Evolutionary conservation across 2,329 filamentous ascomycete species (phyloP).

Genomic region (Rutstroemia sp.): DNA sequence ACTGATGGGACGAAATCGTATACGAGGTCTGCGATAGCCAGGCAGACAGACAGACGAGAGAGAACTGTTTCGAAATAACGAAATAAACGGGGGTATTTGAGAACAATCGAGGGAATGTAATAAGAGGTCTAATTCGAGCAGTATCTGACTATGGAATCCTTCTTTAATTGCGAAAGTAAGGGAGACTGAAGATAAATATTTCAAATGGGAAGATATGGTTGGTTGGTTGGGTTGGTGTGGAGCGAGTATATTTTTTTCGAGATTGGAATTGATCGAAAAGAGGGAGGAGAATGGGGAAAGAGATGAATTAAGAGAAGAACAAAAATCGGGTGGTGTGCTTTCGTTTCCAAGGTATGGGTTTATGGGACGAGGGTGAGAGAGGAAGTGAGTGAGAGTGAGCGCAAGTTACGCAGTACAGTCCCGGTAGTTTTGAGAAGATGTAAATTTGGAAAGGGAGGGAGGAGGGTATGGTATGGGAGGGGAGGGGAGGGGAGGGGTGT

Average conservation of each 20-base stretch:
- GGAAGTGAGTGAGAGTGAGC: too few species aligned
- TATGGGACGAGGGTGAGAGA: too few species aligned
- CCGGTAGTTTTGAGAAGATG: too few species aligned
- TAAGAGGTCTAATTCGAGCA: not conserved
- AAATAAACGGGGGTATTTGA: not conserved
- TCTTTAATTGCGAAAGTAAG: conserved; percentile 8
- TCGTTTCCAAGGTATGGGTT: too few species aligned
- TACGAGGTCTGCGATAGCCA: not conserved
- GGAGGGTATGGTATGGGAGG: too few species aligned
- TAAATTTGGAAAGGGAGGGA: too few species aligned
- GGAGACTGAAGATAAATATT: not conserved
- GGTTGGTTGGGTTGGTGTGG: conserved; percentile 2
- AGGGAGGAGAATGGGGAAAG: too few species aligned
- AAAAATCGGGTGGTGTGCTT: too few species aligned
- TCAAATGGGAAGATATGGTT: not conserved
- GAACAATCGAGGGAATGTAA: not conserved
- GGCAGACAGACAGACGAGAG: not conserved
- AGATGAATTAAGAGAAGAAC: too few species aligned
- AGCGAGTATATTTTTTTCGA: not conserved
- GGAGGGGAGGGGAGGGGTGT: too few species aligned
- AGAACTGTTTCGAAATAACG: not conserved
- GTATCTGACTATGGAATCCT: not conserved
- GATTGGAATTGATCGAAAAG: not conserved
- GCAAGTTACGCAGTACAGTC: too few species aligned
- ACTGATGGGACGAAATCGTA: not conserved